Base-by-base conservation (phyloP, 139 green algal species). In the Micromonas pusilla region DNA sequence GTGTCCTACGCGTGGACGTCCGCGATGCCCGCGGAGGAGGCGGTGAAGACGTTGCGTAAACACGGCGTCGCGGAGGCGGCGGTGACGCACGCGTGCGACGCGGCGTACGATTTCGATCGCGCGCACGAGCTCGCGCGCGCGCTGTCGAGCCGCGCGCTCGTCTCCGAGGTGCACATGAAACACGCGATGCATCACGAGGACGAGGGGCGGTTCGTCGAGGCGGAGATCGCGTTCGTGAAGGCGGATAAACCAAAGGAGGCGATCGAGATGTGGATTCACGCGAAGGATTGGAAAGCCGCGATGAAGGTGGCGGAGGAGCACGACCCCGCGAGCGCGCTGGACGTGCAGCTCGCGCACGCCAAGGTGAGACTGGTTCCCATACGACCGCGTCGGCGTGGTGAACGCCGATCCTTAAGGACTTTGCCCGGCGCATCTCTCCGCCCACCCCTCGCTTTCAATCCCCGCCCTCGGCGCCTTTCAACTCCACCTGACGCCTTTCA, bases 161-260 rank as follows among this genome's bases (percentile, higher is more conserved):
- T 28, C 16, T 16, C 9, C 9, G 53, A 87, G 79, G 85, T 91
- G 65, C 88, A 90, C 52, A 82, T 91, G n/a, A 92, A 91, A 80
- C 90, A 93, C 78, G 91, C 91, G 26, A 96, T 96, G 91, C 92
- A 87, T 76, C 77, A 95, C 34, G 91, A 96, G 81, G 91, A 96
- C 75, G 88, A 91, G 79, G 88, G 89, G 0, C 81, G 86, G 21
- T 94, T 93, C 76, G 30, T 79, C 20, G 81, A 85, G n/a, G 81
- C 81, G 26, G 81, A 85, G 81, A 45, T 67, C 6, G 81, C 79
- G 32, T 85, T 85, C 45, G 70, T 87, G 45, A 79, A 80, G 71
- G 86, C 83, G 9, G 78, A 71, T 66, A 92, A 93, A 84, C 90
- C 90, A 25, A 81, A 83, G 66, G 90, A 94, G 85, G 90, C 90